Percentiles rank a stretch among this genome's conserved stretches.
These are phyloP conservation scores for Trypanosoma scelopori DNA, from an alignment of 208 protist genomes.

Conservation along the genomic window DNA sequence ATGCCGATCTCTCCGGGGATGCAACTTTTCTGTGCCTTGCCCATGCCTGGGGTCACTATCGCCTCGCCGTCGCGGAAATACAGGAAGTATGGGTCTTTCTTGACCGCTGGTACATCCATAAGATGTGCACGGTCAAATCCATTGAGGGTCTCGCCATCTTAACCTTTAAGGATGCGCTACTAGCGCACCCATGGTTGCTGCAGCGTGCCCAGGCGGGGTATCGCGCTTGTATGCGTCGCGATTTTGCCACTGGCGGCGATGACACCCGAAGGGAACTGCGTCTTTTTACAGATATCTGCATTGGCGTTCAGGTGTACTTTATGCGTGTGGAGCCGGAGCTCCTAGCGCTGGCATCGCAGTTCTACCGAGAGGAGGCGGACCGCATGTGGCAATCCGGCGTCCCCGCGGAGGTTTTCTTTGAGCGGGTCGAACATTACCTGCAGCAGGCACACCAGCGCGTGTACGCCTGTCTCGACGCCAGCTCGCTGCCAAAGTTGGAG, in stretches of 20 bases:
- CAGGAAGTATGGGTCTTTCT: slow-evolving; percentile 59
- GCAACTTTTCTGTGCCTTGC: slow-evolving; percentile 37
- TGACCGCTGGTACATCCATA: slow-evolving; percentile 39
- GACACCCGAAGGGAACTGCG: slow-evolving; percentile 21
- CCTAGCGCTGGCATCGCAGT: slow-evolving; percentile 27
- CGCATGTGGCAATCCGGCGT: slow-evolving; percentile 34
- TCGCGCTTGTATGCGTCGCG: slow-evolving; percentile 22
- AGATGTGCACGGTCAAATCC: slow-evolving; percentile 6
- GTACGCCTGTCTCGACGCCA: slow-evolving; percentile 37
- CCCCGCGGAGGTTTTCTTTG: slow-evolving; percentile 35
- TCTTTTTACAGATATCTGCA: slow-evolving; percentile 48
- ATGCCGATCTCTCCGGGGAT: slow-evolving; percentile 3
- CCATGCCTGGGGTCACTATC: slow-evolving; percentile 43
- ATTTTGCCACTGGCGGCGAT: background rate
- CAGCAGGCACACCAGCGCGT: slow-evolving; percentile 34
- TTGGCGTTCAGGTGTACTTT: slow-evolving; percentile 51
- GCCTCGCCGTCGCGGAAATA: slow-evolving; percentile 40
- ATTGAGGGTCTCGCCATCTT: slow-evolving; percentile 33
- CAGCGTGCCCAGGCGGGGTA: slow-evolving; percentile 41
- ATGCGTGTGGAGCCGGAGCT: slow-evolving; percentile 47
- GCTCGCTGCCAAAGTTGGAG: slow-evolving; percentile 48
- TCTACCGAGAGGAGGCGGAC: slow-evolving; percentile 35
- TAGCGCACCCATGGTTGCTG: slow-evolving; percentile 33
- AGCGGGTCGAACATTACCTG: slow-evolving; percentile 35
- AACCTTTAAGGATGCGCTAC: slow-evolving; percentile 28